Evolutionary conservation across 441 rosid genomes (phyloP), one percentile per base, ranked within the genome.

Genomic region (Erysimum cheiri): DNA sequence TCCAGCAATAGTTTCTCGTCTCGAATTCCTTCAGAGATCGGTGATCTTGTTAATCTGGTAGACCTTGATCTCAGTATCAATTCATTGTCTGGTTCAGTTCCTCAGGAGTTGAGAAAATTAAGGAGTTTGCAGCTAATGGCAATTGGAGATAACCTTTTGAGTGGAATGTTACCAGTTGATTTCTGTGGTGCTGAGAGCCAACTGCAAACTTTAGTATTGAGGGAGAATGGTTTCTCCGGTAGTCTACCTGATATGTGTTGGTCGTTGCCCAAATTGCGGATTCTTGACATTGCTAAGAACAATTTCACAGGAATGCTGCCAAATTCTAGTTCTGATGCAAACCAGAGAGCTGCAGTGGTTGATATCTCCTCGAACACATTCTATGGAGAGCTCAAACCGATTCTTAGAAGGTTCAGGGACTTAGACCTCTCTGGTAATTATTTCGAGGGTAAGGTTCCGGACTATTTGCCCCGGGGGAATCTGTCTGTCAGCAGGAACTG

Each of bases 1-100:
- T 93, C 98, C 0, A 79, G 69, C 49, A 96, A 96, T 71, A 83
- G 82, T 60, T 85, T 96, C 54, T 78, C 89, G 0, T 85, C 91
- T 73, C 60, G 87, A 3, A 71, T 91, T 70, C 97, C 98, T 60
- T 69, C 87, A 31, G 80, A 86, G 80, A 83, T 96, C 1, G 89
- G 94, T 3, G 71, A 82, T 62, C 95, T 92, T 26, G 57, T 63
- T 44, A 79, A 67, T 72, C 84, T 96, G 72, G 82, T 82, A 72
- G 84, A 80, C 71, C 88, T 93, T 80, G 99, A 96, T 87, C 91
- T 96, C 69, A 88, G 96, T 82, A 75, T 78, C 77, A 96, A 92
- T 78, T 75, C 80, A 1, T 78, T 96, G 72, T 82, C 90, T 41
- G 96, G 99, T 28, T 80, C 88, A 32, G 72, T 92, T 75, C 92